These are phyloP conservation scores for Phaseolus coccineus DNA, from an alignment of 331 rosid species.

Conservation along the genomic window DNA sequence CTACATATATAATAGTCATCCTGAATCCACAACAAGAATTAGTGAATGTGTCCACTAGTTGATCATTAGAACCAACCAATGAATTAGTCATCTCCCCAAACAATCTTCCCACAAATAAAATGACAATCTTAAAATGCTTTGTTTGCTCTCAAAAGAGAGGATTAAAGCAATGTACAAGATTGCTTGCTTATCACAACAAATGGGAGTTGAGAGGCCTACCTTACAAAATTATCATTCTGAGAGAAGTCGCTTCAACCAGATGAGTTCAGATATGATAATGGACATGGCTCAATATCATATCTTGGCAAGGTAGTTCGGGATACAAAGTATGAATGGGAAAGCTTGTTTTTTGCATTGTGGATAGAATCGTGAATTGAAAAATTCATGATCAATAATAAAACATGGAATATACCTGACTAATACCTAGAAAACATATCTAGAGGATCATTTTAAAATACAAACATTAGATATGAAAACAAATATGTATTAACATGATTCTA, in stretches of 20 bases:
- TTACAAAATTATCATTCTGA: background rate
- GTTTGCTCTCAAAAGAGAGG: too few relatives aligned
- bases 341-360: too few relatives aligned
- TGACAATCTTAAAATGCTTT: too few relatives aligned
- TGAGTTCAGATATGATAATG: background rate
- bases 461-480: too few relatives aligned
- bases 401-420: too few relatives aligned
- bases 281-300: background rate
- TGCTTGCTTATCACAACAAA: background rate
- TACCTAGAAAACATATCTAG: too few relatives aligned
- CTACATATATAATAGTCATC: background rate
- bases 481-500: too few relatives aligned
- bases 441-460: too few relatives aligned
- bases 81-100: background rate
- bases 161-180: background rate
- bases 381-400: too few relatives aligned
- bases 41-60: background rate
- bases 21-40: background rate
- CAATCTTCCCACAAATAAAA: background rate
- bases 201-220: background rate
- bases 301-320: too few relatives aligned
- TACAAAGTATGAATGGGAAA: too few relatives aligned
- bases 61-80: background rate
- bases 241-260: background rate
- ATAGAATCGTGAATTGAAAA: too few relatives aligned